Evolutionary conservation across 2,329 filamentous ascomycete genomes (phyloP), one percentile per base, ranked within the genome.

Genomic region (Ophiostoma sp.): DNA sequence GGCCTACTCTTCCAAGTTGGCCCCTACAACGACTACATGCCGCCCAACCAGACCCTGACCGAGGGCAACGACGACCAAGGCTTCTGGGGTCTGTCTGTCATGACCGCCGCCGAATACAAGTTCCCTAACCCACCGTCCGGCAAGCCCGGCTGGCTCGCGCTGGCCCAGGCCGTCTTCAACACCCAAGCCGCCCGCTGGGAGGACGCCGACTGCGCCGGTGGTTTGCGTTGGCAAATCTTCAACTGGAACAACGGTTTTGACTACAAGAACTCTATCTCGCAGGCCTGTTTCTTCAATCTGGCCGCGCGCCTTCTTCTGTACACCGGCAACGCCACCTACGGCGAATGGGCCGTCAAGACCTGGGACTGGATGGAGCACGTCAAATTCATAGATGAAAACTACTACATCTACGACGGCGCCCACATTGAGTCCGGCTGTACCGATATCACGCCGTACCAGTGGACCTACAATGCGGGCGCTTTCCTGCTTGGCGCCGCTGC

Each of bases 141-240:
- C 74, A 77, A 89, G 77, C 91, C 91, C 2, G 84, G 89, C 77
- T 93, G 91, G 89, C 85, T 93, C 12, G 89, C 90, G 4, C 86
- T 96, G 15, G 92, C 91, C 1, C 90, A 94, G 79, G 92, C 91
- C 69, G 92, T 94, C 39, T 97, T 96, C 84, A 93, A 97, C 80
- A 91, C 90, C 1, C 93, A 95, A 78, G 90, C 89, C 2, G 84
- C 85, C 36, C 88, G 93, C 50, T 96, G 93, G 93, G 92, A 95
- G 75, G 84, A 80, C 0, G 81, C 85, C 0, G 83, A 88, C 70
- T 97, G 93, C 77, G 86, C 85, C n/a, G 93, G 93, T 55, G 94
- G 93, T 6, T 81, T 96, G 69, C 88, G 92, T 75, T 95, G 93
- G 93, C 94, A 97, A 82, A 94, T 97, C 66, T 95, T 92, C 79